Conservation (phyloP, 2,329 filamentous ascomycete species). For the Alternaria sp. region DNA sequence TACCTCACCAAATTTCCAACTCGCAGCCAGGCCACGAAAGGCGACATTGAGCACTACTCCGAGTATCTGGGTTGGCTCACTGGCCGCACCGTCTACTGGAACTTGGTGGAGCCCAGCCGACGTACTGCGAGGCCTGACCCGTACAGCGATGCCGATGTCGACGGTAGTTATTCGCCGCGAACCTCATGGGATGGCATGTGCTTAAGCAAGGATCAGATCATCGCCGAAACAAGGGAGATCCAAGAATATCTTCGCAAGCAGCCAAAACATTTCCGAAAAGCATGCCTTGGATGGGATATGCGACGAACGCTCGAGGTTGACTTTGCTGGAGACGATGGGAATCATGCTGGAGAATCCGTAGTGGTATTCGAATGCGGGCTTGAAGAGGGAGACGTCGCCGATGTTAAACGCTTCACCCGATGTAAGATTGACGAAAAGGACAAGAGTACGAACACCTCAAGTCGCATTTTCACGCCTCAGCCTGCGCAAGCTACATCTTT, state of each 20-base stretch:
- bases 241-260: slow-evolving; percentile 75
- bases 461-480: slow-evolving; percentile 23
- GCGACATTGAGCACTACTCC: slow-evolving; percentile 57
- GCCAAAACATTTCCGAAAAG: slow-evolving; percentile 77
- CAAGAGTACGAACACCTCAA: slow-evolving; percentile 25
- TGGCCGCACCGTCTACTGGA: slow-evolving; percentile 81
- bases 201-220: slow-evolving; percentile 71
- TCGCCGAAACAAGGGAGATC: slow-evolving; percentile 80
- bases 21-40: slow-evolving; percentile 58
- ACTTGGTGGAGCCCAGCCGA: slow-evolving; percentile 77
- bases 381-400: slow-evolving; percentile 62
- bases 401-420: slow-evolving; percentile 65
- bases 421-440: slow-evolving; percentile 51
- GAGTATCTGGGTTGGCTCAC: slow-evolving; percentile 78
- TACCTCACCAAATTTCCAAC: slow-evolving; percentile 77
- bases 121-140: slow-evolving; percentile 75
- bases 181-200: slow-evolving; percentile 77
- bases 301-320: slow-evolving; percentile 82
- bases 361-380: slow-evolving; percentile 76
- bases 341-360: slow-evolving; percentile 76
- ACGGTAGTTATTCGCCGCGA: slow-evolving; percentile 78
- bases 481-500: slow-evolving; percentile 49
- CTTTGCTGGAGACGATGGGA: slow-evolving; percentile 81
- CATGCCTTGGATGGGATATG: slow-evolving; percentile 93
- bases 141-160: slow-evolving; percentile 68